Conservation (phyloP, 2,329 filamentous ascomycete species). For the Neofusicoccum cordaticola region DNA sequence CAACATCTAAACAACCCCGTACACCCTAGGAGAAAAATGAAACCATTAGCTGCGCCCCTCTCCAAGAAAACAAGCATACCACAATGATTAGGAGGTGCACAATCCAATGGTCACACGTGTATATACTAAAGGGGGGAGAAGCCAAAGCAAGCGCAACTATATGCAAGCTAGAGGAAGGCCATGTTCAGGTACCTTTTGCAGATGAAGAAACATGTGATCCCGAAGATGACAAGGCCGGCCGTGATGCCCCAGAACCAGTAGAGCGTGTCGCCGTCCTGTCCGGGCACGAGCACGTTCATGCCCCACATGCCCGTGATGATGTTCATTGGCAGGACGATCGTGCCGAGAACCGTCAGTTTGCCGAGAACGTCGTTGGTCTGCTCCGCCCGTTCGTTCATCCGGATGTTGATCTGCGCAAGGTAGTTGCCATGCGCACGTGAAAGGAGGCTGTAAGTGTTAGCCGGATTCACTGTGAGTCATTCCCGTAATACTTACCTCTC, state of each 20-base stretch:
- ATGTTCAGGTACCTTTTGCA: slow-evolving; percentile 72
- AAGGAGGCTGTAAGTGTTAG: slow-evolving; percentile 63
- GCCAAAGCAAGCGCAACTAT: not conserved
- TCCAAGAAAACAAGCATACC: slow-evolving; percentile 1
- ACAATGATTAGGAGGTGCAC: not conserved
- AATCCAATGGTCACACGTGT: not conserved
- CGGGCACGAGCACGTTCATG: slow-evolving; percentile 97
- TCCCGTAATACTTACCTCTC: slow-evolving; percentile 67
- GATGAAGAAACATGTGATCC: slow-evolving; percentile 72
- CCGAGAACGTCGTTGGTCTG: slow-evolving; percentile 92
- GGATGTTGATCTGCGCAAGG: slow-evolving; percentile 97
- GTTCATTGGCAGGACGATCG: slow-evolving; percentile 97
- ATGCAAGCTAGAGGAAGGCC: slow-evolving; percentile 13
- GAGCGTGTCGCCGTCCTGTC: slow-evolving; percentile 74
- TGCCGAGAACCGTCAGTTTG: slow-evolving; percentile 91
- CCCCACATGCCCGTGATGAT: slow-evolving; percentile 98
- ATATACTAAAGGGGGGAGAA: not conserved
- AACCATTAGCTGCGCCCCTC: slow-evolving; percentile 1
- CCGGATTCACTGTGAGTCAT: slow-evolving; percentile 13
- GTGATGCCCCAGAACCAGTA: slow-evolving; percentile 60
- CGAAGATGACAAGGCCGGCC: slow-evolving; percentile 73
- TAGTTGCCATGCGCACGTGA: slow-evolving; percentile 93
- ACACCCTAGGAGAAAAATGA: slow-evolving; percentile 4
- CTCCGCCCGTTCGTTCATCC: slow-evolving; percentile 97
- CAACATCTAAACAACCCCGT: slow-evolving; percentile 8